Conservation (phyloP, 2,329 filamentous ascomycete genomes). For the Stylonectria norvegica region DNA sequence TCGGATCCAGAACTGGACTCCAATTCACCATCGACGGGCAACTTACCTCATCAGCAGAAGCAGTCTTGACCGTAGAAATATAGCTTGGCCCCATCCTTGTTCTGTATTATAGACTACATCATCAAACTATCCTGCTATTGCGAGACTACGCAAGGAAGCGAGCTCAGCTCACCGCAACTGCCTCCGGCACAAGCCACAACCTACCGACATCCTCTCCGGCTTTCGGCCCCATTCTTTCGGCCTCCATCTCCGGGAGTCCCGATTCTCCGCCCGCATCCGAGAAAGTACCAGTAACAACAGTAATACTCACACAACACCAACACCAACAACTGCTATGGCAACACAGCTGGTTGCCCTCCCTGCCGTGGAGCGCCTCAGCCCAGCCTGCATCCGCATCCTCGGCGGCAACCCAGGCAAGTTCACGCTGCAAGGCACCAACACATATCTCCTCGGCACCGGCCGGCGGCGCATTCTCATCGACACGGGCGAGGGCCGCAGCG, state of each 20-base stretch:
- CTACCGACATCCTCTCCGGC: no score
- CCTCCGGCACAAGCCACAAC: not conserved
- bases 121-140: no score
- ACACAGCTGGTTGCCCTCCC: constrained; percentile 61
- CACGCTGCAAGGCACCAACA: constrained; percentile 79
- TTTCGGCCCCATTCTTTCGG: not conserved
- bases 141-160: no score
- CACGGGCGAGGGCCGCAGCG: constrained; percentile 75
- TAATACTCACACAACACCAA: no score
- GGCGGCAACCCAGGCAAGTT: constrained; percentile 89
- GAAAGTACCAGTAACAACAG: no score
- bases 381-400: constrained; percentile 76
- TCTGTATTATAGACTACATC: no score
- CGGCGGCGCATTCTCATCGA: constrained; percentile 75
- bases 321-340: constrained; percentile 46
- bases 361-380: constrained; percentile 73
- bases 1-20: no score
- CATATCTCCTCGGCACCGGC: constrained; percentile 83
- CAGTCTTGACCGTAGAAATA: no score
- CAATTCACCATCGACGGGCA: no score
- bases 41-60: no score
- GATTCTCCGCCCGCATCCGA: not conserved
- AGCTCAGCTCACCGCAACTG: not conserved
- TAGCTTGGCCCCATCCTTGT: no score
- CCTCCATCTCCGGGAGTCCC: not conserved